These are phyloP conservation scores for Candolleomyces aberdarensis DNA, from an alignment of 768 basidiomycete genomes.

Conservation along the genomic window DNA sequence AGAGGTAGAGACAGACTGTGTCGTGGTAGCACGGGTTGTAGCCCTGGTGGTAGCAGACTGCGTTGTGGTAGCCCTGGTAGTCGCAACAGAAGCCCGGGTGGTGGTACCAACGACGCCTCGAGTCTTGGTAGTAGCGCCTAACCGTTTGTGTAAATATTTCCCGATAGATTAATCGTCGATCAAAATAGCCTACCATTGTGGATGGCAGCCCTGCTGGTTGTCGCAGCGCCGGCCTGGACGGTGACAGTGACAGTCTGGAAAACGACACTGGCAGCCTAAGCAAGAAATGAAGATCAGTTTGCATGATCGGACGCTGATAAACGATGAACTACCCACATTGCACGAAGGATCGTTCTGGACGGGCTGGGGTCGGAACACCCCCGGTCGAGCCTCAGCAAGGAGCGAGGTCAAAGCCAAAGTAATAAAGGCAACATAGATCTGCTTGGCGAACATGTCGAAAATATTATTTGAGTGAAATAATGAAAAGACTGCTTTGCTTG, in stretches of 20 bases:
- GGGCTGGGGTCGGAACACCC: slow-evolving; percentile 6
- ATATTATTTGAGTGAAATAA: slow-evolving; percentile 11
- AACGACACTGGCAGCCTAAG: no score
- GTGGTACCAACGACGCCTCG: background rate
- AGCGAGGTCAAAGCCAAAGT: slow-evolving; percentile 33
- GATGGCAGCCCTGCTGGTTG: no score
- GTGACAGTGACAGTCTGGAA: no score
- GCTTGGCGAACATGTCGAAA: slow-evolving; percentile 37
- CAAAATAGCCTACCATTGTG: no score
- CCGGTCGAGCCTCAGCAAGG: slow-evolving; percentile 28
- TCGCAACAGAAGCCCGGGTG: background rate
- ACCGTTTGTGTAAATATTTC: no score
- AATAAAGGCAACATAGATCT: slow-evolving; percentile 36
- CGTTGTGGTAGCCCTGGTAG: background rate
- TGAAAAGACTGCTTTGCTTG: slow-evolving; percentile 4
- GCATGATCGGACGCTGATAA: no score
- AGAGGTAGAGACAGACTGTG: background rate
- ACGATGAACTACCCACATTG: background rate
- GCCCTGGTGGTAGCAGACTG: background rate
- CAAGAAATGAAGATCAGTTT: no score
- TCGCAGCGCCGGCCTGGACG: no score
- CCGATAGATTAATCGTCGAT: no score
- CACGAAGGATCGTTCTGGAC: background rate
- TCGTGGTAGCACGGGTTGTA: background rate
- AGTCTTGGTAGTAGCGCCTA: background rate